Evolutionary conservation across 2,329 filamentous ascomycete genomes (phyloP).

Genomic region (Macrophomina pseudophaseolina): DNA sequence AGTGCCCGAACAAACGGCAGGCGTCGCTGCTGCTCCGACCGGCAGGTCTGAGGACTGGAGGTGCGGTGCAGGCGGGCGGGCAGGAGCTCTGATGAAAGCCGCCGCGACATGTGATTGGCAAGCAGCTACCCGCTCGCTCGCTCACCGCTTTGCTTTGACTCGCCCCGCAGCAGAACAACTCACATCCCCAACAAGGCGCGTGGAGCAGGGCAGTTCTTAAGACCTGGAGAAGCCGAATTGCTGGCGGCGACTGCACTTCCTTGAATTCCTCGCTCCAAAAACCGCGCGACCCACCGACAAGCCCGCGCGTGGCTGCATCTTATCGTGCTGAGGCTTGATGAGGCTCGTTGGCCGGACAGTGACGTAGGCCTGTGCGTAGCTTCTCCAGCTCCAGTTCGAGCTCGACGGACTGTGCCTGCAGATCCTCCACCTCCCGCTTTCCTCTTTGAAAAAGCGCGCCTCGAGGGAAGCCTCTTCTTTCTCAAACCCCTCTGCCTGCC

Average conservation of each 20-base stretch:
- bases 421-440: conserved; percentile 24
- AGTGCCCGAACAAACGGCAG: neutral
- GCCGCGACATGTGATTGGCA: neutral
- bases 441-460: conserved; percentile 6
- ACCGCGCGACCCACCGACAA: conserved; percentile 6
- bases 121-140: too few relatives aligned
- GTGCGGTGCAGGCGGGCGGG: neutral
- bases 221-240: conserved; percentile 6
- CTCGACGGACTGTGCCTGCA: conserved; percentile 25
- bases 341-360: conserved; percentile 19
- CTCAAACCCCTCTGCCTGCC: neutral
- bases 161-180: conserved; percentile 21
- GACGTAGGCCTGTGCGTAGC: conserved; percentile 25
- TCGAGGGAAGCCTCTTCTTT: conserved; percentile 3
- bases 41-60: neutral
- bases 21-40: neutral
- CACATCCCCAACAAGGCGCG: conserved; percentile 19
- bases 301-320: conserved; percentile 13
- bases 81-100: neutral
- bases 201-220: conserved; percentile 3
- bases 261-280: conserved; percentile 1
- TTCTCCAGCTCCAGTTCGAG: conserved; percentile 17
- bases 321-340: conserved; percentile 19
- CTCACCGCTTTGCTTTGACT: neutral
- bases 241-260: conserved; percentile 3